Conservation (phyloP, 2,329 filamentous ascomycete genomes). For the Dactylellina parvicollis region DNA sequence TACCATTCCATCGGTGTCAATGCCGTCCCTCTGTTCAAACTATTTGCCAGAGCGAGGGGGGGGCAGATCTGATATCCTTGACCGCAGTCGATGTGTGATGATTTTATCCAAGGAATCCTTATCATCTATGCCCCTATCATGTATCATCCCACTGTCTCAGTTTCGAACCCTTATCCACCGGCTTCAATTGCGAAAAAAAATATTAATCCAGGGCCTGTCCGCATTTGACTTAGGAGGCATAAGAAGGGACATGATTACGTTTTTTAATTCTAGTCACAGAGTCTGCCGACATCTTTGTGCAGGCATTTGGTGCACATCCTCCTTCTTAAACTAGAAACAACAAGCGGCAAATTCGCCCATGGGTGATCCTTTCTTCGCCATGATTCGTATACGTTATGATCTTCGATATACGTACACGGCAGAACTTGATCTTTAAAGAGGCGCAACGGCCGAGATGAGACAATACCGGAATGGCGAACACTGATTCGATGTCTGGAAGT, state of each 20-base stretch:
- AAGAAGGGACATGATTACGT: conserved; percentile 53
- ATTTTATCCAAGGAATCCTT: conserved; percentile 45
- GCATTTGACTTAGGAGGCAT: conserved; percentile 33
- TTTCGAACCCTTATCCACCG: conserved; percentile 40
- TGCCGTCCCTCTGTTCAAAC: conserved; percentile 39
- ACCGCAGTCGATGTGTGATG: conserved; percentile 32
- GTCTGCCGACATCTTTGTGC: conserved; percentile 18
- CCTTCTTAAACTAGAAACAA: conserved; percentile 53
- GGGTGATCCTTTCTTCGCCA: conserved; percentile 38
- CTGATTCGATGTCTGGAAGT: conserved; percentile 22
- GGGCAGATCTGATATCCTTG: conserved; percentile 46
- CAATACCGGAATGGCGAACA: conserved; percentile 17
- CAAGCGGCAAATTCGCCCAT: conserved; percentile 51
- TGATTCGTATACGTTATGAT: conserved; percentile 31
- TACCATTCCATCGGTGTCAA: conserved; percentile 53
- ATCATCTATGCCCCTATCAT: conserved; percentile 49
- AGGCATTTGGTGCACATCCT: conserved; percentile 39
- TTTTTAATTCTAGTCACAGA: conserved; percentile 33
- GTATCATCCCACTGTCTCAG: conserved; percentile 54
- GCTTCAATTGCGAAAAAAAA: conserved; percentile 33
- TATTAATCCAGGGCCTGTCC: conserved; percentile 32
- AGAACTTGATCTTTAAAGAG: conserved; percentile 31
- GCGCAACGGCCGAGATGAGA: conserved; percentile 49
- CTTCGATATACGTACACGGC: conserved; percentile 15
- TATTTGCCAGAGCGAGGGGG: conserved; percentile 35